These are phyloP conservation scores for Dionaea muscipula DNA, from an alignment of 179 eudicot species.

Conservation along the genomic window DNA sequence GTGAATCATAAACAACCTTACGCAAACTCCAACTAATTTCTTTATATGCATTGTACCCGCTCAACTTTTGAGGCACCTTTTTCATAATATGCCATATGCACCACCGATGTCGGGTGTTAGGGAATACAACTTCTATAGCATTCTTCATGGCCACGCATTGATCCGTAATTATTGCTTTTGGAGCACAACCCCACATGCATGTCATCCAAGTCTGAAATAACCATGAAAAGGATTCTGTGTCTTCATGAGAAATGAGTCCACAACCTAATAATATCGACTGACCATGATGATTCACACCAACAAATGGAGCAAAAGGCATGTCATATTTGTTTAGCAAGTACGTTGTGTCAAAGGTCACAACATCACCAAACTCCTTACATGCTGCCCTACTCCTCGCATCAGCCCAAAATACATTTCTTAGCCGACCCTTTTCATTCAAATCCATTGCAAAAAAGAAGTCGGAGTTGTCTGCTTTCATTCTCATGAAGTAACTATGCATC, in stretches of 20 bases:
- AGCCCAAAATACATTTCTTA: conserved; percentile 7
- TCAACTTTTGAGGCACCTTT: conserved; percentile 5
- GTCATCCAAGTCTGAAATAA: conserved; percentile 11
- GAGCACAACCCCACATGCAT: conserved; percentile 2
- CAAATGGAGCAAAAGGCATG: conserved; percentile 7
- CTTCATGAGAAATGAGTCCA: conserved; percentile 10
- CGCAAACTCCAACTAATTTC: not conserved
- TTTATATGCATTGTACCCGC: not conserved
- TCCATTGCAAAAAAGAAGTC: conserved; percentile 7
- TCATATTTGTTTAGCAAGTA: conserved; percentile 5
- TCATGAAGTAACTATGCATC: conserved; percentile 1
- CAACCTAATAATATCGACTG: conserved; percentile 10
- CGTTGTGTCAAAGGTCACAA: conserved; percentile 8
- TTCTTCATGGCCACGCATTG: not conserved
- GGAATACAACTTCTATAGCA: not conserved
- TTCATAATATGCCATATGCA: conserved; percentile 6
- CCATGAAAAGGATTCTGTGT: conserved; percentile 5
- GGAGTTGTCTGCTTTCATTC: not conserved
- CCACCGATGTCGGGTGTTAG: conserved; percentile 2
- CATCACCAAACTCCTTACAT: conserved; percentile 8
- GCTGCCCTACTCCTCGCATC: conserved; percentile 8
- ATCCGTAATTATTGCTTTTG: not conserved
- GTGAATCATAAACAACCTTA: conserved; percentile 3
- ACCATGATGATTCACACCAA: conserved; percentile 14
- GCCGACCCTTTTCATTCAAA: not conserved